Conservation (phyloP, 331 rosid species). For the Ulmus americana region DNA sequence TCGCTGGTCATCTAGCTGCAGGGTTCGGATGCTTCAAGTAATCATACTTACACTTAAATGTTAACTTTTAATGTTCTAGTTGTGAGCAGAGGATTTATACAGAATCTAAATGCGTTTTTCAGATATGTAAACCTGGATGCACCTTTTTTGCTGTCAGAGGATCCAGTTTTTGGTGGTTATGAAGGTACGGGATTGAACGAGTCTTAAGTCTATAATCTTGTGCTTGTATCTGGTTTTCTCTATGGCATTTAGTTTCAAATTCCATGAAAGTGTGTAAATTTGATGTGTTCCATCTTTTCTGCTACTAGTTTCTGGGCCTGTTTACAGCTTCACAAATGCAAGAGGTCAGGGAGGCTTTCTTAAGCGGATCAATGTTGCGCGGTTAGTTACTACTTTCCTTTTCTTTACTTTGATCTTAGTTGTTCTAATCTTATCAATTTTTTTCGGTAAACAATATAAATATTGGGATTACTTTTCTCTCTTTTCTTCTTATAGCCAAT, state of each 20-base stretch:
- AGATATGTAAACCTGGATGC: slow-evolving; percentile 21
- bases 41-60: neutral
- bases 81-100: neutral
- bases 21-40: slow-evolving; percentile 32
- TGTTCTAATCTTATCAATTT: too few relatives aligned
- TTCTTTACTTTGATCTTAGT: neutral
- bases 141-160: slow-evolving; percentile 23
- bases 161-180: slow-evolving; percentile 27
- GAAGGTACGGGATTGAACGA: slow-evolving; percentile 15
- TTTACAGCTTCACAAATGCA: slow-evolving; percentile 20
- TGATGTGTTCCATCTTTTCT: neutral
- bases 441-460: neutral
- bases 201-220: neutral
- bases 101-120: slow-evolving; percentile 4
- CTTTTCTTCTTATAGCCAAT: neutral
- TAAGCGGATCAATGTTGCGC: slow-evolving; percentile 11
- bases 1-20: slow-evolving; percentile 31
- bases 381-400: slow-evolving; percentile 9
- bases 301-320: slow-evolving; percentile 18
- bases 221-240: neutral
- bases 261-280: neutral
- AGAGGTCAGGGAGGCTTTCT: slow-evolving; percentile 27
- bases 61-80: neutral
- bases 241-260: too few relatives aligned
- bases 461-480: neutral